Conservation (phyloP, 768 basidiomycete species). For the Amanita subjunquillea region DNA sequence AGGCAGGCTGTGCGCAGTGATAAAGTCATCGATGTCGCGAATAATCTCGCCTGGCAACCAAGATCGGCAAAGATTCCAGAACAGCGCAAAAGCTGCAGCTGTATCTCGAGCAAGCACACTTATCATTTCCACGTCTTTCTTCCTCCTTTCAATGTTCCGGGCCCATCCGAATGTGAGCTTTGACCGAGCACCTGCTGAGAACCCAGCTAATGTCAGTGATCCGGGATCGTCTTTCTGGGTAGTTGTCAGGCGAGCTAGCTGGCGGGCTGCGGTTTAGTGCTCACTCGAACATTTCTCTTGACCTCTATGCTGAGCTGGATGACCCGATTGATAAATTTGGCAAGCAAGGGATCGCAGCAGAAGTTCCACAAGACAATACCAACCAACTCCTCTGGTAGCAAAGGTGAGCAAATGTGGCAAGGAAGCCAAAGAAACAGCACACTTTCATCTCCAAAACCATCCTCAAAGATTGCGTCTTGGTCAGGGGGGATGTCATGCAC, state of each 20-base stretch:
- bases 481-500: no score
- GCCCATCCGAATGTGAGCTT: no score
- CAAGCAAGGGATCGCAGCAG: slow-evolving; percentile 8
- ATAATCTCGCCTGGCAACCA: background rate
- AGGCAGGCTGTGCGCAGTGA: no score
- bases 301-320: slow-evolving; percentile 7
- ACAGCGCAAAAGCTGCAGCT: slow-evolving; percentile 11
- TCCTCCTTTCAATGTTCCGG: no score
- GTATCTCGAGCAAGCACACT: background rate
- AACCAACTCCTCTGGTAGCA: no score
- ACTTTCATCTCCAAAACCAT: no score
- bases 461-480: no score
- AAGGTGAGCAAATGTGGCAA: no score
- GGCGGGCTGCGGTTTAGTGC: slow-evolving; percentile 13
- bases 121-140: background rate
- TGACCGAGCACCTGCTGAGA: no score
- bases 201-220: no score
- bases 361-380: no score
- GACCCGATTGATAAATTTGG: slow-evolving; percentile 10
- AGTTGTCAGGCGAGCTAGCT: slow-evolving; percentile 12
- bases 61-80: slow-evolving; percentile 11
- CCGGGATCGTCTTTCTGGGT: background rate
- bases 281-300: slow-evolving; percentile 11
- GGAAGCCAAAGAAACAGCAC: slow-evolving; percentile 9
- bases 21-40: no score